Base-by-base conservation (phyloP, 2,329 filamentous ascomycete species). In the Zymoseptoria brevis region DNA sequence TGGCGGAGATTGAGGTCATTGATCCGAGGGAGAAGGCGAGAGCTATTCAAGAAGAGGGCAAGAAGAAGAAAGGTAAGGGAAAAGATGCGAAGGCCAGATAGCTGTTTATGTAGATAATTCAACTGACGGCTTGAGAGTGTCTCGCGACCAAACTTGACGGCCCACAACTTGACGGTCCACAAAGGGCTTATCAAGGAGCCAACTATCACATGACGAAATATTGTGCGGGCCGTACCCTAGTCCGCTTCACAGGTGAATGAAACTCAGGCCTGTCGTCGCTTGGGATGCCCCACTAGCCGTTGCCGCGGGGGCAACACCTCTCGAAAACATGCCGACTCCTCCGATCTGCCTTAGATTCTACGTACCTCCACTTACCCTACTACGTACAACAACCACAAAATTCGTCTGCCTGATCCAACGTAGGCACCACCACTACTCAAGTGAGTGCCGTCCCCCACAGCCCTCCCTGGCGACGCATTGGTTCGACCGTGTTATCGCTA, bases 1-100 rank as follows among this genome's bases (percentile, higher is more conserved):
- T 93, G 57, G 90, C 94, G 69, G 91, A 96, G 59, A 71, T 73
- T 50, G 90, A 96, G 68, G 91, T 97, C 2, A 96, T 97, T 73
- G 94, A 99, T 77, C 70, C 70, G 8, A 60, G 68, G 41, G 69
- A 68, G 61, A 71, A 71, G 60, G 68, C 66, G n/a, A 60, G 66
- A 53, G 62, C 54, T 48, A 62, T 72, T 8, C 64, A 62, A 57
- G 65, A 67, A 51, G 66, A 70, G 55, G 60, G 53, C 41, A 62
- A 56, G 55, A 68, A 63, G 50, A 65, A 57, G 21, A 67, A 66
- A 29, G 64, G 61, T 3, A 66, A 65, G 53, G 64, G 63, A 49
- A 66, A 64, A 35, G 58, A 55, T n/a, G 35, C 35, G 16, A 45
- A 45, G 35, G 35, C 35, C 13, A 45, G 16, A 45, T 45, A 45